phyloP scores from a whole-genome alignment of 106 monocot genomes.

The Phalaenopsis equestris region DNA sequence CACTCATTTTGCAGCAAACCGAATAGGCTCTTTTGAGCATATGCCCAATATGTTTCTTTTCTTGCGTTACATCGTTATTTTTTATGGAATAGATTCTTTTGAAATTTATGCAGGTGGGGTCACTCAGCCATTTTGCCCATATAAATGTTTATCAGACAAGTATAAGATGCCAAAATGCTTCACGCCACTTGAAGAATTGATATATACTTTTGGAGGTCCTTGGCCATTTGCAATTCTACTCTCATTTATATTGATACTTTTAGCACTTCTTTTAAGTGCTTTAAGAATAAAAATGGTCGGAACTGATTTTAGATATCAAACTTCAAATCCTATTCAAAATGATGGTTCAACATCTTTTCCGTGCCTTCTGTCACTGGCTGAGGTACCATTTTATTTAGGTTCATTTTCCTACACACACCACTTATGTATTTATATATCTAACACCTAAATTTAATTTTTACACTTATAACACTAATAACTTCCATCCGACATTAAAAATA shows the following conservation, averaged over 20 bases:
- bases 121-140: constrained; percentile 64
- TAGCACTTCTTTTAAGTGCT: constrained; percentile 66
- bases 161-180: constrained; percentile 95
- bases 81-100: neutral
- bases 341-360: constrained; percentile 64
- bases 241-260: constrained; percentile 48
- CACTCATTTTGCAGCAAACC: too few relatives aligned
- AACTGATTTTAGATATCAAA: constrained; percentile 43
- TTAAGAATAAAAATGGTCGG: constrained; percentile 72
- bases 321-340: constrained; percentile 43
- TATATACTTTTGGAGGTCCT: constrained; percentile 90
- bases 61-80: neutral
- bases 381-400: constrained; percentile 34
- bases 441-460: too few relatives aligned
- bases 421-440: too few relatives aligned
- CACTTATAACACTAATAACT: too few relatives aligned
- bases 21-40: neutral
- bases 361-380: constrained; percentile 75
- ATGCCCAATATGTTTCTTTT: neutral
- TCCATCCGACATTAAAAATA: too few relatives aligned
- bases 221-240: constrained; percentile 68
- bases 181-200: constrained; percentile 81
- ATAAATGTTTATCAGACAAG: constrained; percentile 83
- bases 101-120: constrained; percentile 55
- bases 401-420: too few relatives aligned